Conservation (phyloP, 2,329 filamentous ascomycete genomes). For the Emergomyces orientalis region DNA sequence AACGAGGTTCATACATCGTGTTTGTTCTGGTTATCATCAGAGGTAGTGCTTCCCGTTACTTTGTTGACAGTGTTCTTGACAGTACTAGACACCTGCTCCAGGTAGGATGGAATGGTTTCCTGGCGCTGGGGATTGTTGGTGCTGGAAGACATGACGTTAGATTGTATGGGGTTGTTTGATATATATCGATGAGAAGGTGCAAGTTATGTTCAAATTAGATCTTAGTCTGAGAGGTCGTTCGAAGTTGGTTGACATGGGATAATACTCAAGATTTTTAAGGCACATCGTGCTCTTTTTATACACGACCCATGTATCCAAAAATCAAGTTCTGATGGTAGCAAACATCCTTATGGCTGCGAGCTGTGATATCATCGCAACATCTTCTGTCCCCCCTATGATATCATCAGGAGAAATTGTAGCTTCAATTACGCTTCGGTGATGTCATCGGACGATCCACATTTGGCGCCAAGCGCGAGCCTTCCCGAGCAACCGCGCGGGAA, state of each 20-base stretch:
- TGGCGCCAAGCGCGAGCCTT: neutral
- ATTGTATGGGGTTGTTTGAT: neutral
- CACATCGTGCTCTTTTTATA: neutral
- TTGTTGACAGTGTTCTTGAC: slow-evolving; percentile 2
- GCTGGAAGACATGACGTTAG: slow-evolving; percentile 6
- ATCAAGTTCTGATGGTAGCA: neutral
- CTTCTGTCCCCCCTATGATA: neutral
- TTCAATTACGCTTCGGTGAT: neutral
- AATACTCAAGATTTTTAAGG: neutral
- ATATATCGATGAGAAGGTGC: neutral
- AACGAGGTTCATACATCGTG: neutral
- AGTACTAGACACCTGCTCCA: neutral
- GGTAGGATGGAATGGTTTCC: neutral
- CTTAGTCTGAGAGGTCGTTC: too few relatives aligned
- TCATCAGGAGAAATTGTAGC: neutral
- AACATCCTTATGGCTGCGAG: neutral
- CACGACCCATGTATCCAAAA: neutral
- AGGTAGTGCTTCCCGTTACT: neutral
- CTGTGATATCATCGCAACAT: neutral
- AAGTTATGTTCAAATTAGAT: neutral
- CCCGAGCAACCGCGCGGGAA: neutral
- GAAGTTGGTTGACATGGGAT: neutral
- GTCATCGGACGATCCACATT: neutral
- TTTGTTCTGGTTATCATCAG: slow-evolving; percentile 18
- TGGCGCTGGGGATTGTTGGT: neutral